Evolutionary conservation across 2,329 filamentous ascomycete species (phyloP), one percentile per base, ranked within the genome.

Genomic region (Talaromyces sp.): DNA sequence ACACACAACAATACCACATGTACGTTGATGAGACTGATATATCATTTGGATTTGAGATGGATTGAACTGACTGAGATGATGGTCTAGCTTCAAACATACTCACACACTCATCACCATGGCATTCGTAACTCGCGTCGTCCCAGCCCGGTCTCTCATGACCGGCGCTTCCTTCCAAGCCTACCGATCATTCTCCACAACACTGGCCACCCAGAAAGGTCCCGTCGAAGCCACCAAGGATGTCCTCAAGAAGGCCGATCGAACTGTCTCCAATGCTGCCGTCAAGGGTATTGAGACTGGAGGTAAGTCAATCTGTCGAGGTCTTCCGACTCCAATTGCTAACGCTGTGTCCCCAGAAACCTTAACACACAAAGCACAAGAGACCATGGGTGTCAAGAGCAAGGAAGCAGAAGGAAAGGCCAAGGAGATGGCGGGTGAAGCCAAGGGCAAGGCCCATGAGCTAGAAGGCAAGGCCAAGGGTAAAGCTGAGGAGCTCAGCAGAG

Each of bases 271-370:
- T 73, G 82, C 77, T 29, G 82, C 83, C 11, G 84, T 89, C 25
- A 85, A 85, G 77, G 87, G 86, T 54, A 87, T 89, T 67, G 84
- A 89, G 77, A 86, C 82, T 70, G 84, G 85, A 67, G 82, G 86
- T 88, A 84, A 66, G 86, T 74, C n/a, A 58, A 68, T 47, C 63
- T 17, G 25, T 59, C 31, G 31, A 34, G 11, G 11, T 15, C 38
- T 67, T 65, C 63, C 45, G 17, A n/a, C 19, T 56, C n/a, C 36
- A 27, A 45, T 63, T 19, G 47, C 60, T 62, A 54, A 62, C 47
- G 11, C 22, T 22, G 29, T 19, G 34, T 10, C 51, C 64, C 22
- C 34, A 88, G 86, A 87, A 71, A 69, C 84, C 77, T 82, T 80
- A 51, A 78, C 81, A 56, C 73, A 80, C 29, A 80, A 80, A 66